Evolutionary conservation across 2,329 filamentous ascomycete genomes (phyloP), one percentile per base, ranked within the genome.

Genomic region (Decorospora gaudefroyi): DNA sequence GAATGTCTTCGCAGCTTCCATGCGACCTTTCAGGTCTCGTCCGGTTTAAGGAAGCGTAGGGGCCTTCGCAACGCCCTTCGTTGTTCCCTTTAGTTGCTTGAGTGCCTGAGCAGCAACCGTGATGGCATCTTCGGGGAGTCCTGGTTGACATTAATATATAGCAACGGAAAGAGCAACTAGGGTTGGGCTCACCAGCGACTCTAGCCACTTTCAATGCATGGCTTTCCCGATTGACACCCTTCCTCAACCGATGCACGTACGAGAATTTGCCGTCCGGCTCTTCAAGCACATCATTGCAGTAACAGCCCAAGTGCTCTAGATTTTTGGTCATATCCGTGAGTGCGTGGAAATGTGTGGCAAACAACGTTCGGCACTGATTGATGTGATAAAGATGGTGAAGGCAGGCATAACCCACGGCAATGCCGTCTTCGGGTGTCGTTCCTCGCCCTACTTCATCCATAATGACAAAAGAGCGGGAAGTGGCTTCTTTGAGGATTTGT

Each of bases 391-490:
- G 76, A 69, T 97, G 90, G 64, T 92, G 82, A 35, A 99, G 75
- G 62, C 86, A 90, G 1, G 92, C 93, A 69, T 87, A 97, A 0
- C 90, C 90, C 1, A 99, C 87, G 1, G 93, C 93, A 2, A 86
- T 81, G 2, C 93, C 93, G 67, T 97, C 93, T 62, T 92, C 87
- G 0, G 92, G 90, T 13, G 93, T 96, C 0, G 95, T 99, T 6
- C 93, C 93, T 33, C 93, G 81, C 0, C 93, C 93, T 25, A 99
- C 88, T 75, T 99, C 93, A 69, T 99, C 93, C 92, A 99, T 97
- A 69, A 99, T 92, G 49, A 78, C 92, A 61, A 99, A 95, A 0
- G 87, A 93, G 16, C 86, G 80, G 1, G 84, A 74, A 1, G 92
- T 97, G 0, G 93, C 92, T 55, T 88, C 80, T 49, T 86, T 88